Evolutionary conservation across 805 yeast species (phyloP).

Genomic region (Dipodascopsis tothii): DNA sequence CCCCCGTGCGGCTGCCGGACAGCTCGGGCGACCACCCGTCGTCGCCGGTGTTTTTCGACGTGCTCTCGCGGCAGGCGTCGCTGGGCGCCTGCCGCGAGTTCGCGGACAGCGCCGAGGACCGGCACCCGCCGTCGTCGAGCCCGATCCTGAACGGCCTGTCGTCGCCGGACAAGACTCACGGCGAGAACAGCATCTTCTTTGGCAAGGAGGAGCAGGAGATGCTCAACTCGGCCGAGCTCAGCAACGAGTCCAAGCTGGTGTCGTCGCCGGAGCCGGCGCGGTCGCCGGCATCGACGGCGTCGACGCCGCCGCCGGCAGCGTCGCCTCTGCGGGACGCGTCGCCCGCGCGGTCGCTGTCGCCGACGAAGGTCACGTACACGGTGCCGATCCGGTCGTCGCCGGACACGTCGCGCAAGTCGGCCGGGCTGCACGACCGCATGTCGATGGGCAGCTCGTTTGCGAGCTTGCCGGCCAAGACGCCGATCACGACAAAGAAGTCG

Average conservation of each 20-base stretch:
- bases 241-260: background rate
- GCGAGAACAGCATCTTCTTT: background rate
- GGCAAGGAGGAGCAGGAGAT: background rate
- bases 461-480: slow-evolving; percentile 15
- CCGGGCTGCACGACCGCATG: background rate
- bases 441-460: slow-evolving; percentile 6
- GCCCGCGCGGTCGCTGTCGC: background rate
- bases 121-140: background rate
- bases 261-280: background rate
- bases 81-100: background rate
- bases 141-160: too few relatives aligned
- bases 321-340: background rate
- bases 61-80: background rate
- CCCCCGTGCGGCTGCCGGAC: too few relatives aligned
- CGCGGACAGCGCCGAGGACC: background rate
- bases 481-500: slow-evolving; percentile 18
- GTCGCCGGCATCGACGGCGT: background rate
- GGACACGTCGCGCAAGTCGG: background rate
- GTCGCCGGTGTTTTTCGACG: background rate
- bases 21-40: background rate
- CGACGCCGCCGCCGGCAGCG: background rate
- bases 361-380: background rate
- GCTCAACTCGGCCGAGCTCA: background rate
- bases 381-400: background rate
- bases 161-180: background rate